phyloP scores from a whole-genome alignment of 1,139 yeast species.

The Yamadazyma triangularis region DNA sequence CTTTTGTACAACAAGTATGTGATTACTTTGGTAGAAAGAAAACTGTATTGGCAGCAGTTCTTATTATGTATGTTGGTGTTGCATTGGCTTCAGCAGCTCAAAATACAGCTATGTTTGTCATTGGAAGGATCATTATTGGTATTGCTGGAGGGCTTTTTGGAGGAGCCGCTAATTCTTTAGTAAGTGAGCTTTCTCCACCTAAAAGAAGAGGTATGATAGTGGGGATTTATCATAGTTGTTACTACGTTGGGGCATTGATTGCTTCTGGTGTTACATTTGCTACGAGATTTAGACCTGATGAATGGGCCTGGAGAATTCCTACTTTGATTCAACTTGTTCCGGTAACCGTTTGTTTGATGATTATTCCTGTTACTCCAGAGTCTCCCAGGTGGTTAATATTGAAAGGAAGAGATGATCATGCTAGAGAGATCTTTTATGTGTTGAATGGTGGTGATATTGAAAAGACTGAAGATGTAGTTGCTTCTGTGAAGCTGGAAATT shows the following conservation, averaged over 20 bases:
- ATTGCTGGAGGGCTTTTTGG: slow-evolving; percentile 9
- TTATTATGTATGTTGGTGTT: slow-evolving; percentile 10
- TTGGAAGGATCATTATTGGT: slow-evolving; percentile 14
- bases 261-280: slow-evolving; percentile 55
- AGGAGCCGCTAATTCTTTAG: slow-evolving; percentile 11
- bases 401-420: slow-evolving; percentile 42
- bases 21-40: slow-evolving; percentile 14
- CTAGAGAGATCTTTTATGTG: slow-evolving; percentile 39
- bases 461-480: slow-evolving; percentile 8
- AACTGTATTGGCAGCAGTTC: slow-evolving; percentile 9
- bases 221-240: slow-evolving; percentile 23
- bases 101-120: slow-evolving; percentile 14
- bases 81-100: slow-evolving; percentile 14
- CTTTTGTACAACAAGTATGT: slow-evolving; percentile 1
- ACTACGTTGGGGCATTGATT: slow-evolving; percentile 54
- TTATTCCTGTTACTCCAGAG: slow-evolving; percentile 54
- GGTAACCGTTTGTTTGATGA: slow-evolving; percentile 15
- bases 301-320: slow-evolving; percentile 49
- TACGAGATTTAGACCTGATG: slow-evolving; percentile 41
- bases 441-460: slow-evolving; percentile 11
- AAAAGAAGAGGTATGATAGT: slow-evolving; percentile 9
- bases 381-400: slow-evolving; percentile 51
- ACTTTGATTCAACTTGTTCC: slow-evolving; percentile 46
- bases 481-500: background rate
- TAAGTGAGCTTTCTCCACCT: slow-evolving; percentile 13